Base-by-base conservation (phyloP, 805 yeast species). In the Candida ponderosae region DNA sequence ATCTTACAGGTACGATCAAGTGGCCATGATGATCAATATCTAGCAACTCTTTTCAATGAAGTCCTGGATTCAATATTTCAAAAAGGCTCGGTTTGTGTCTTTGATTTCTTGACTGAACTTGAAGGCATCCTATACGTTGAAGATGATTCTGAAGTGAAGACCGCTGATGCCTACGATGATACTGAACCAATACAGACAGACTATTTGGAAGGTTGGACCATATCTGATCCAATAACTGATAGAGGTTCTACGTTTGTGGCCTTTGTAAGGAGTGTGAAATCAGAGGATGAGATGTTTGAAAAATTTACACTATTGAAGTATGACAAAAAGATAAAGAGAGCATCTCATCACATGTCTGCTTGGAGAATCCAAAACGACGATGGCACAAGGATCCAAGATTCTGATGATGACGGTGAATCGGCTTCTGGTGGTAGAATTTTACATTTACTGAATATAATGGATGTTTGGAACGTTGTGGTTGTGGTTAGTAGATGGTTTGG, bases 321-420 rank as follows among this genome's bases (percentile, higher is more conserved):
- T 16, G 95, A 89, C 50, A 70, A 75, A 28, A 81, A 76, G 55
- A 68, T 93, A 14, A 57, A 77, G 7, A 69, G 72, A 43, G 80
- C 96, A 0, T 56, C 72, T 1, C 97, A 90, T 58, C 80, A 81
- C 42, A 93, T 93, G 79, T 73, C 78, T 14, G 93, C 96, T 0
- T 89, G 90, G 81, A 65, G 97, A 44, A 81, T 93, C 4, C 67
- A 68, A 39, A 65, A 67, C 16, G 31, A 35, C 4, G 50, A 61
- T 20, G 85, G 79, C 0, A 72, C 76, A 0, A 66, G 71, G 28
- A 72, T 68, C 34, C 93, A 85, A 49, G 97, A 93, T 49, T 88
- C 85, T 48, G 97, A 93, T 53, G 97, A 93, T 56, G 98, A 90
- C 54, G 98, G 98, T 3, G 98, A 93, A 54, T 72, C 94, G 0